A percentile compares a stretch with the other conserved stretches of the same genome.
Conservation (phyloP, 306 rosid species). For the Quercus wislizeni region DNA sequence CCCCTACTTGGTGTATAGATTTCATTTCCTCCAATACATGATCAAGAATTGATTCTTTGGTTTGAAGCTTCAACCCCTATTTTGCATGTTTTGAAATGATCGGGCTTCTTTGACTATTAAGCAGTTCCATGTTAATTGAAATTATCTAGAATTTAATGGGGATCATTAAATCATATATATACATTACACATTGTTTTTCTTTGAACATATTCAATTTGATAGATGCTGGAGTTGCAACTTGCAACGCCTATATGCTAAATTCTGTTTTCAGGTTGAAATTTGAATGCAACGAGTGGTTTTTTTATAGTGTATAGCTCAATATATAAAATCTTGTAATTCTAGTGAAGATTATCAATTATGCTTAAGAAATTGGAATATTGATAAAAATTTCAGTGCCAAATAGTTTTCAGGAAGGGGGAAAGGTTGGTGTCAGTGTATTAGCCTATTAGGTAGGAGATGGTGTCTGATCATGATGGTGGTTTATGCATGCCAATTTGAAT, state of each 20-base stretch:
- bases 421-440: too few species aligned
- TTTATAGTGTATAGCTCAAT: too few species aligned
- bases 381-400: too few species aligned
- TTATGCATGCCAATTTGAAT: too few species aligned
- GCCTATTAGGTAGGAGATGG: too few species aligned
- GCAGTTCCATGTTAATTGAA: conserved; percentile 9
- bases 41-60: conserved; percentile 50
- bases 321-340: too few species aligned
- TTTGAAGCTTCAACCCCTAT: conserved; percentile 31
- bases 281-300: too few species aligned
- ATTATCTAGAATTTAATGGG: not conserved
- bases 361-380: too few species aligned
- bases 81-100: conserved; percentile 31
- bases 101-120: conserved; percentile 13
- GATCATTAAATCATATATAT: not conserved
- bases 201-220: not conserved
- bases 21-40: conserved; percentile 40
- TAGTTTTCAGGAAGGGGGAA: too few species aligned
- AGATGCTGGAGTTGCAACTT: conserved; percentile 5
- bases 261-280: not conserved
- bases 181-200: not conserved
- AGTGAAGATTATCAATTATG: too few species aligned
- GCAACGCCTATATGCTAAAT: not conserved
- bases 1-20: conserved; percentile 57
- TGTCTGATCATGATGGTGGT: too few species aligned